Evolutionary conservation across 1,284 basidiomycete species (phyloP), one percentile per base, ranked within the genome.

Genomic region (Rhodotorula mucilaginosa): DNA sequence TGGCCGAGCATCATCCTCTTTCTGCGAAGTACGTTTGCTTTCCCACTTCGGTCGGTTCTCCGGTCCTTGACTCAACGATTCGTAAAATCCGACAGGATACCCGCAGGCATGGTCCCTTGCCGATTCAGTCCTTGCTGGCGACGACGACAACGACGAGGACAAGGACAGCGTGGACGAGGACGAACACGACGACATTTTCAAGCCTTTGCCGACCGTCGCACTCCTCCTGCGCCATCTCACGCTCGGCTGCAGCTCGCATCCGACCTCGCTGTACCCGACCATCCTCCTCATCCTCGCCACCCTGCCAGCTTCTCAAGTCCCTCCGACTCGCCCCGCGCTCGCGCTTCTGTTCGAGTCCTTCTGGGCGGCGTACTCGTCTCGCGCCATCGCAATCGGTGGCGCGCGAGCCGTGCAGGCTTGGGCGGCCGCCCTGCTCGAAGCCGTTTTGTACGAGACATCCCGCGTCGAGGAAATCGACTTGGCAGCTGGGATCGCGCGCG

Each of bases 231-330:
- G 84, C 44, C 93, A 92, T 82, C 84, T 95, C 23, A 84, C 88
- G 73, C 81, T 87, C 1, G 91, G 88, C 13, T 94, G 92, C 79
- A 86, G 86, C 16, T 89, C 89, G 0, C 88, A 88, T n/a, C 88
- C 91, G 0, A 74, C 85, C 5, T 85, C 89, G 74, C 89, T 89
- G 5, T 95, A 93, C 78, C 90, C 91, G 0, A 85, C 88, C 0
- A 83, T 94, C 46, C 82, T 94, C 15, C 82, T 95, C 52, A 84
- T 93, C 34, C 79, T 96, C 6, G 90, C 90, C 0, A 92, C 90
- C 0, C 87, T 96, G 39, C 90, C 92, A 10, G 79, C 83, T 5
- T 83, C 79, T 60, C 65, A 83, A 19, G 76, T 84, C 34, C 79
- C 82, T 0, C 74, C 79, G 13, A 74, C 81, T 2, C 44, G n/a